These are phyloP conservation scores for Lophiostoma macrostomum DNA, from an alignment of 495 filamentous ascomycete species.

Conservation along the genomic window DNA sequence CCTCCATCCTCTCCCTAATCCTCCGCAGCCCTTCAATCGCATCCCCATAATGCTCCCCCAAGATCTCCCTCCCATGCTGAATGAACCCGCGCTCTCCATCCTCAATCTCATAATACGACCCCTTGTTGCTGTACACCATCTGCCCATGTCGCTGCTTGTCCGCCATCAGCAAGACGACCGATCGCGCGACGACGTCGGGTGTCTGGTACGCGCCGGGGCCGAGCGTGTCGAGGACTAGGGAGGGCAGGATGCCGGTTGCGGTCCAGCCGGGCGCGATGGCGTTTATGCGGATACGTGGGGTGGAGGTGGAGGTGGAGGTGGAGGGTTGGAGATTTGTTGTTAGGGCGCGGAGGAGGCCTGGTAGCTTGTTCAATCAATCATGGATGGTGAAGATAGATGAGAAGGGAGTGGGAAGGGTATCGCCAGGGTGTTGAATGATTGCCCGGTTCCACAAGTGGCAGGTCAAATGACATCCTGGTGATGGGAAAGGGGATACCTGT, in stretches of 20 bases:
- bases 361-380: no score
- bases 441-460: no score
- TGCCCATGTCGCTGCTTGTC: slow-evolving; percentile 28
- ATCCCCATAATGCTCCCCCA: no score
- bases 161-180: slow-evolving; percentile 34
- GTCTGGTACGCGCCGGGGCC: slow-evolving; percentile 12
- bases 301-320: slow-evolving; percentile 19
- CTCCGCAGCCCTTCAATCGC: no score
- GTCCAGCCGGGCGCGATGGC: slow-evolving; percentile 36
- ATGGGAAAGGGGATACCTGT: no score
- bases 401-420: no score
- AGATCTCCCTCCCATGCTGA: slow-evolving; percentile 9
- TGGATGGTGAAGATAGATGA: no score
- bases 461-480: no score
- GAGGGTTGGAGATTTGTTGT: slow-evolving; percentile 4
- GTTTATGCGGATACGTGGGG: slow-evolving; percentile 40
- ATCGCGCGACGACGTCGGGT: slow-evolving; percentile 34
- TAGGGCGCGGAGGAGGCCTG: slow-evolving; percentile 32
- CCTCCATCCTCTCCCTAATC: no score
- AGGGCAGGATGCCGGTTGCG: slow-evolving; percentile 28
- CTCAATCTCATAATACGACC: slow-evolving; percentile 34
- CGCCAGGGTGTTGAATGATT: no score
- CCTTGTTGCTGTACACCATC: slow-evolving; percentile 28
- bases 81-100: slow-evolving; percentile 14
- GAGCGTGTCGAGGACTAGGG: slow-evolving; percentile 1